Conservation (phyloP, 352 stramenopile genomes). For the Phytopythium aichiense region DNA sequence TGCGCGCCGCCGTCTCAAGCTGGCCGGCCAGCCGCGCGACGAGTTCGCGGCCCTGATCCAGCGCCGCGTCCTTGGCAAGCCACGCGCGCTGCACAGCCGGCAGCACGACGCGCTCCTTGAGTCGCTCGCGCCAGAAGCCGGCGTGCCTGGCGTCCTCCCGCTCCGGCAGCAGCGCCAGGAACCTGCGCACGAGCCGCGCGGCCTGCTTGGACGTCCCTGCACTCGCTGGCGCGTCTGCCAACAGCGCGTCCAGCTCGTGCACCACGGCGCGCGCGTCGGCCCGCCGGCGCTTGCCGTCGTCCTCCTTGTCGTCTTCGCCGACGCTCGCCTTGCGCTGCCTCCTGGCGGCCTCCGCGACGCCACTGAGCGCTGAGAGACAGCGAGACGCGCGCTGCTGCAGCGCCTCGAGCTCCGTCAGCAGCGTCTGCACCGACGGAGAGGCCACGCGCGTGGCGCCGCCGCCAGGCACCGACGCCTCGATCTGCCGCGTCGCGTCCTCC, state of each 20-base stretch:
- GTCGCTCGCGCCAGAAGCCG: not conserved
- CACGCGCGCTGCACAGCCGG: not conserved
- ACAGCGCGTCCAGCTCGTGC: slow-evolving; percentile 8
- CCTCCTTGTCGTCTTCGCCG: not conserved
- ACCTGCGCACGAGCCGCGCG: slow-evolving; percentile 3
- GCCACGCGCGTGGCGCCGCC: slow-evolving; percentile 8
- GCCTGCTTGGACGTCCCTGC: too few species aligned
- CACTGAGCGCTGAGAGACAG: slow-evolving; percentile 8
- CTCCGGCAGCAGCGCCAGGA: slow-evolving; percentile 1
- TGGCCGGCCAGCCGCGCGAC: not conserved
- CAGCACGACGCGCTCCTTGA: slow-evolving; percentile 2
- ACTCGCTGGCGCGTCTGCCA: not conserved
- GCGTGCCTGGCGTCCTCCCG: not conserved
- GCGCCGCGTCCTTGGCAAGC: not conserved
- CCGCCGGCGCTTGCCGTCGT: slow-evolving; percentile 1
- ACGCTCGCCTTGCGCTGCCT: not conserved
- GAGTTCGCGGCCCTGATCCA: not conserved
- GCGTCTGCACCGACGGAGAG: slow-evolving; percentile 16
- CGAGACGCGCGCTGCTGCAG: slow-evolving; percentile 19
- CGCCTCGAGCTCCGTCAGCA: slow-evolving; percentile 30
- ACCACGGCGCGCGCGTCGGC: slow-evolving; percentile 7
- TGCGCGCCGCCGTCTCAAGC: not conserved
- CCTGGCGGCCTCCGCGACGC: slow-evolving; percentile 7
- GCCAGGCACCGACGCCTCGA: slow-evolving; percentile 11
- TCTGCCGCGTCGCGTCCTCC: slow-evolving; percentile 25